Base-by-base conservation (phyloP, 169 alveolate species). In the Plasmodium yoelii region DNA sequence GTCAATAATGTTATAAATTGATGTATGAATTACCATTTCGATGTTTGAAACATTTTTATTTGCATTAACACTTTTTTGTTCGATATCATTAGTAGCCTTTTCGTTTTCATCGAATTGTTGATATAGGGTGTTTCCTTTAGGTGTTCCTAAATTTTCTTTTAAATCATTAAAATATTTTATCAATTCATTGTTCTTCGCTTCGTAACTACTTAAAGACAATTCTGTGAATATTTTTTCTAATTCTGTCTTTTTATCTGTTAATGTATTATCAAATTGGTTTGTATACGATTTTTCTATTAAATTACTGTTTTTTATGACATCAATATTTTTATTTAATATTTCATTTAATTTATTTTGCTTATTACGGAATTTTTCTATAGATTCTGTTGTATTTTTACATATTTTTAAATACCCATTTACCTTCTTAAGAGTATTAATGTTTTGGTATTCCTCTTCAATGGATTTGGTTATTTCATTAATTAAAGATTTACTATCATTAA, bases 361-460 rank as follows among this genome's bases (percentile, higher is more conserved):
- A 44, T 24, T 68, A 15, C 15, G 42, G 15, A 68, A 9, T 12
- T 26, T 44, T 18, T 46, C 24, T 18, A 68, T 19, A 2, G 61
- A 44, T 13, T 68, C 5, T 4, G 1, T 18, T 10, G 42, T 39
- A n/a, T 0, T 28, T 12, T 19, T 18, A 12, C 44, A 68, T 19
- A 10, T 12, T 15, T 68, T 28, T 51, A 28, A 15, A 19, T n/a
- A 12, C 18, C 0, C 18, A 10, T 68, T 46, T 51, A 42, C n/a
- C 39, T 13, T 68, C n/a, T 68, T 68, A 68, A 68, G 9, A 19
- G 61, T 46, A 10, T 68, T 60, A 18, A 68, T 68, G 47, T 68
- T 44, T 24, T 24, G 42, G 34, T 68, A 44, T 68, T 8, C 26
- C 15, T 18, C 47, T 68, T 68, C 77, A 51, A 68, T 51, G 42